Conservation (phyloP, 2,329 filamentous ascomycete species). For the Stemphylium vesicarium region DNA sequence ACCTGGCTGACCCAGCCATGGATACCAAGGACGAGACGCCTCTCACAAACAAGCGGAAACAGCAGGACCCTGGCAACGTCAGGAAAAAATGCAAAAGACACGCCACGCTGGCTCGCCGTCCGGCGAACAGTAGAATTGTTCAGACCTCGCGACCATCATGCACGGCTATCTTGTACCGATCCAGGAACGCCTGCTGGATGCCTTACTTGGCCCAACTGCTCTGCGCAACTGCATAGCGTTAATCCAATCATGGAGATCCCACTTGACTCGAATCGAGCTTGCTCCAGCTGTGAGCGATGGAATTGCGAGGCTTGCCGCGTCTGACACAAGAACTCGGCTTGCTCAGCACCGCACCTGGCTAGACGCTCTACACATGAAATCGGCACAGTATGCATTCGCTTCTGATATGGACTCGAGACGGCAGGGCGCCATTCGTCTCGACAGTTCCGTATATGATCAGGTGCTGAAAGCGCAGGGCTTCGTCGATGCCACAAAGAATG, state of each 20-base stretch:
- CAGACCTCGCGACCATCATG: background rate
- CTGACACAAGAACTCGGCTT: slow-evolving; percentile 5
- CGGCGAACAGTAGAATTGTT: background rate
- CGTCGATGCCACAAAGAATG: background rate
- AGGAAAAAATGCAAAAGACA: background rate
- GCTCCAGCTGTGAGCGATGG: background rate
- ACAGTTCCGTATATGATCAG: slow-evolving; percentile 1
- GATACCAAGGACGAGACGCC: background rate
- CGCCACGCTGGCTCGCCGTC: background rate
- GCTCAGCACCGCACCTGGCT: background rate
- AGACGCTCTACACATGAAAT: background rate
- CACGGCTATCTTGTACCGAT: background rate
- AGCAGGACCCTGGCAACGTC: background rate
- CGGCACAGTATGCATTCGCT: slow-evolving; percentile 2
- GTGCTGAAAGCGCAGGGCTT: slow-evolving; percentile 1
- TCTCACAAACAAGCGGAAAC: background rate
- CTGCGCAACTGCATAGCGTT: background rate
- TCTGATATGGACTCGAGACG: background rate
- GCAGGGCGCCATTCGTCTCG: slow-evolving; percentile 1
- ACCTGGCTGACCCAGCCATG: background rate
- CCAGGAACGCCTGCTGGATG: background rate
- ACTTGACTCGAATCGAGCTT: slow-evolving; percentile 4
- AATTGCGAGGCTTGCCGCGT: slow-evolving; percentile 2
- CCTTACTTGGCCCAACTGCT: background rate
- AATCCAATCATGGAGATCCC: background rate